Percentiles rank a stretch among this genome's conserved stretches.
Conservation (phyloP, 2,329 filamentous ascomycete genomes). For the Epichloe festucae region DNA sequence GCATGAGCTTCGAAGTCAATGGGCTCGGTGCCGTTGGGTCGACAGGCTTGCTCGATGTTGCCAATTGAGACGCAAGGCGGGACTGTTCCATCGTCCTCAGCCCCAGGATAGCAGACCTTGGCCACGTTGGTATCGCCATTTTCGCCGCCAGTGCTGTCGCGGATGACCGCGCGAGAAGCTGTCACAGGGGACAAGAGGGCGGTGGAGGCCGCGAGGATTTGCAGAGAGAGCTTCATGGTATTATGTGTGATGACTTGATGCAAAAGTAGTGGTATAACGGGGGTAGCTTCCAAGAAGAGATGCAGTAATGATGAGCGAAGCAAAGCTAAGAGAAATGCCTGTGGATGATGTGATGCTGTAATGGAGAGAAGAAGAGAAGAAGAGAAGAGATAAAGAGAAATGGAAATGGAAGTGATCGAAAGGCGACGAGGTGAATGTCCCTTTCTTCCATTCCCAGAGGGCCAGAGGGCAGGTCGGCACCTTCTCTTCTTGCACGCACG, state of each 20-base stretch:
- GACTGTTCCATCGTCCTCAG: background rate
- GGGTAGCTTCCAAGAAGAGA: conserved; percentile 2
- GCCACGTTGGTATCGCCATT: background rate
- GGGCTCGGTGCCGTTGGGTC: conserved; percentile 15
- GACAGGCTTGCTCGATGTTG: conserved; percentile 18
- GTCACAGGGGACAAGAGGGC: conserved; percentile 7
- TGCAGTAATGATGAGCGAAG: conserved; percentile 1
- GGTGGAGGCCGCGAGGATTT: conserved; percentile 5
- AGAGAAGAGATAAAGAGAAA: background rate
- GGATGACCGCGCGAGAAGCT: background rate
- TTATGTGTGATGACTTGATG: background rate
- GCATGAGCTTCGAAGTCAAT: conserved; percentile 16
- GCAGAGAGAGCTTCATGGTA: conserved; percentile 8
- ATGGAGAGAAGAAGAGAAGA: background rate
- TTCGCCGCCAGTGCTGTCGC: background rate
- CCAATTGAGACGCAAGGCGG: conserved; percentile 19
- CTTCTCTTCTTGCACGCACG: background rate
- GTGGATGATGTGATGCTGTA: background rate
- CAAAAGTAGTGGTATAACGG: background rate
- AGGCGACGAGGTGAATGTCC: background rate
- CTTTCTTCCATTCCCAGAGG: background rate
- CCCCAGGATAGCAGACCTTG: conserved; percentile 7
- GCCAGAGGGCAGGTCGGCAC: background rate
- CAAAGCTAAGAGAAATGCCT: background rate
- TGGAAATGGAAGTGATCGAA: background rate